phyloP scores from a whole-genome alignment of 768 basidiomycete species.

The Tephrocybe sp. region DNA sequence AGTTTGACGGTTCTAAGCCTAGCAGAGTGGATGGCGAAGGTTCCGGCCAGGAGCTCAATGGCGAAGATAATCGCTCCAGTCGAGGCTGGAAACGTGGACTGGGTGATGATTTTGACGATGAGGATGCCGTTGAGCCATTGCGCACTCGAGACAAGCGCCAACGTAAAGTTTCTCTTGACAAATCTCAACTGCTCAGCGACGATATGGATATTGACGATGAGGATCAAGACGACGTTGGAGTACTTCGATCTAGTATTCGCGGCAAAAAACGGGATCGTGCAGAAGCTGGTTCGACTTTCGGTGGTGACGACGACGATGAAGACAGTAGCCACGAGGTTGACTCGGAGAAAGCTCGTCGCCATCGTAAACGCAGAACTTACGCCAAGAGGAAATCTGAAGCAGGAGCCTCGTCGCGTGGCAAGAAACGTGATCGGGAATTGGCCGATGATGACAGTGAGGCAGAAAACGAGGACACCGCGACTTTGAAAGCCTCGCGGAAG shows the following conservation, averaged over 20 bases:
- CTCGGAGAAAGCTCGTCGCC: constrained; percentile 40
- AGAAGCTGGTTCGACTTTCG: constrained; percentile 71
- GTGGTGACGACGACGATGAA: constrained; percentile 49
- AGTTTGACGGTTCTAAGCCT: constrained; percentile 42
- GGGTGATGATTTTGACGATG: constrained; percentile 46
- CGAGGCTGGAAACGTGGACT: constrained; percentile 52
- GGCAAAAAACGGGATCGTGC: constrained; percentile 78
- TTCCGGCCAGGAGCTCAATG: constrained; percentile 51
- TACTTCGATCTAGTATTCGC: constrained; percentile 36
- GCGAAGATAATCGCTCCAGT: constrained; percentile 35
- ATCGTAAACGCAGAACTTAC: constrained; percentile 57
- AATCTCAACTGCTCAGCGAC: constrained; percentile 32
- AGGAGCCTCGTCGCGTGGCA: constrained; percentile 41
- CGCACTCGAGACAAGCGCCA: constrained; percentile 51
- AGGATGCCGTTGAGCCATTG: constrained; percentile 26
- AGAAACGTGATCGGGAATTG: constrained; percentile 64
- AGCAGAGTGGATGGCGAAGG: no score
- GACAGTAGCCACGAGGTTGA: constrained; percentile 36
- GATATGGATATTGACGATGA: constrained; percentile 51
- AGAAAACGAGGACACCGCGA: constrained; percentile 32
- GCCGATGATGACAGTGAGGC: constrained; percentile 47
- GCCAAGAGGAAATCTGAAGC: constrained; percentile 51
- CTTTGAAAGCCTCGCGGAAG: constrained; percentile 36
- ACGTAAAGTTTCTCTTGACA: constrained; percentile 50
- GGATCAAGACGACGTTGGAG: constrained; percentile 40